Percentiles rank a stretch among this genome's conserved stretches.
Conservation (phyloP, 306 rosid genomes). For the Dalbergia oliveri region DNA sequence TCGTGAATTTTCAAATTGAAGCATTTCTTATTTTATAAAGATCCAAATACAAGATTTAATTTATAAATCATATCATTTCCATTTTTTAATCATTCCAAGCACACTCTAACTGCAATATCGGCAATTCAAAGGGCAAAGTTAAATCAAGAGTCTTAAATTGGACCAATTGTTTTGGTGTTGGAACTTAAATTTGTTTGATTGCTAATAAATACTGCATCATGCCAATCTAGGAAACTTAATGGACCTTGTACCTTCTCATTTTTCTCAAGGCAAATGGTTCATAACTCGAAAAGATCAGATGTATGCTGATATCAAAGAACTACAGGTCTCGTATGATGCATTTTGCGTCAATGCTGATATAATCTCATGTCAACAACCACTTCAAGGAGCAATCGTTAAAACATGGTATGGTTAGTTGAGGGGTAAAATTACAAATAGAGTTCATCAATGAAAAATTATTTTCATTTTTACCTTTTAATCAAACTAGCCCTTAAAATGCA, state of each 20-base stretch:
- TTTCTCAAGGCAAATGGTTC: background rate
- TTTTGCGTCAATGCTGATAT: background rate
- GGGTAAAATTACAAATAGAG: too few species aligned
- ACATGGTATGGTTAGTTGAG: too few species aligned
- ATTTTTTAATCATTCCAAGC: too few species aligned
- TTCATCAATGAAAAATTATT: too few species aligned
- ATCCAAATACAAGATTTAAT: too few species aligned
- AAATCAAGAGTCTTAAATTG: constrained; percentile 11
- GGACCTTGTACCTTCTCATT: background rate
- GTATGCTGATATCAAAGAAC: background rate
- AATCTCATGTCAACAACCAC: too few species aligned
- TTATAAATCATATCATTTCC: too few species aligned
- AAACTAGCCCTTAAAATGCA: too few species aligned
- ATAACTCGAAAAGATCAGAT: background rate
- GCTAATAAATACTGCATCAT: background rate
- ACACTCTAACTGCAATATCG: background rate
- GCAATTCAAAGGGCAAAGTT: constrained; percentile 12
- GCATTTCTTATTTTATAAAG: too few species aligned
- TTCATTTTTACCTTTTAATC: too few species aligned
- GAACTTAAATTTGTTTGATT: constrained; percentile 21
- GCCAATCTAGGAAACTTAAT: constrained; percentile 2
- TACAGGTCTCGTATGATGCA: background rate
- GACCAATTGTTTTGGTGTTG: constrained; percentile 11
- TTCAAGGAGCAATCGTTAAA: too few species aligned
- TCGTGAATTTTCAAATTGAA: too few species aligned